Evolutionary conservation across 2,329 filamentous ascomycete genomes (phyloP).

Genomic region (Colletotrichum coccodes): DNA sequence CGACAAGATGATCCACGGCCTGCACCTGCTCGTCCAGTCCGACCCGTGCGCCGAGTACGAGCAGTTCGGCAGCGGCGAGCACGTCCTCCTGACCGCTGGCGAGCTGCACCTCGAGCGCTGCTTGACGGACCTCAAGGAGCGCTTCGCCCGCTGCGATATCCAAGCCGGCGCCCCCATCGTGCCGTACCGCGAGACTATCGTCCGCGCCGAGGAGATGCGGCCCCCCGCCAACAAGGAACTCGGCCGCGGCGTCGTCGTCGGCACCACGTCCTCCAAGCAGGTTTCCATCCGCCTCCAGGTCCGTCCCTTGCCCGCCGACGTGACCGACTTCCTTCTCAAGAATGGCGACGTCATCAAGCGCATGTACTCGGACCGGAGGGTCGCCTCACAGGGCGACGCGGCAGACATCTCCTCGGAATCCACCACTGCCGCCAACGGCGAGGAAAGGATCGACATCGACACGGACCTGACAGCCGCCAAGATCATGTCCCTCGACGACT

Average conservation of each 20-base stretch:
- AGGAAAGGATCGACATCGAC: constrained; percentile 58
- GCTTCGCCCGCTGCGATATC: constrained; percentile 94
- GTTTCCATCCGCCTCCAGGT: constrained; percentile 81
- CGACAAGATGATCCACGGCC: constrained; percentile 91
- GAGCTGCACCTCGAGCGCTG: constrained; percentile 95
- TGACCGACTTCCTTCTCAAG: constrained; percentile 87
- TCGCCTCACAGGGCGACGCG: constrained; percentile 42
- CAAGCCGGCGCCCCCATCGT: constrained; percentile 95
- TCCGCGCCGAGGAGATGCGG: constrained; percentile 90
- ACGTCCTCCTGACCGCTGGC: constrained; percentile 92
- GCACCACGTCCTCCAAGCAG: constrained; percentile 85
- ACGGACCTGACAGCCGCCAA: constrained; percentile 66
- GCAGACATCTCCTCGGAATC: constrained; percentile 38
- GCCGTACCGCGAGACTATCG: constrained; percentile 92
- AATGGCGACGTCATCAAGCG: constrained; percentile 82
- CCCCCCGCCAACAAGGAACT: constrained; percentile 86
- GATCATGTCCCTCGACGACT: constrained; percentile 76
- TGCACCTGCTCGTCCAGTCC: constrained; percentile 89
- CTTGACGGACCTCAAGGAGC: constrained; percentile 89
- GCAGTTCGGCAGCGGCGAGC: constrained; percentile 90
- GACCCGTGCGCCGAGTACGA: constrained; percentile 98
- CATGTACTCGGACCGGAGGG: constrained; percentile 77
- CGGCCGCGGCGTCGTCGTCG: constrained; percentile 82
- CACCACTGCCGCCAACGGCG: constrained; percentile 36
- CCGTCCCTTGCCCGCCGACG: constrained; percentile 78